Conservation (phyloP, 768 basidiomycete genomes). For the Pisolithus marmoratus region DNA sequence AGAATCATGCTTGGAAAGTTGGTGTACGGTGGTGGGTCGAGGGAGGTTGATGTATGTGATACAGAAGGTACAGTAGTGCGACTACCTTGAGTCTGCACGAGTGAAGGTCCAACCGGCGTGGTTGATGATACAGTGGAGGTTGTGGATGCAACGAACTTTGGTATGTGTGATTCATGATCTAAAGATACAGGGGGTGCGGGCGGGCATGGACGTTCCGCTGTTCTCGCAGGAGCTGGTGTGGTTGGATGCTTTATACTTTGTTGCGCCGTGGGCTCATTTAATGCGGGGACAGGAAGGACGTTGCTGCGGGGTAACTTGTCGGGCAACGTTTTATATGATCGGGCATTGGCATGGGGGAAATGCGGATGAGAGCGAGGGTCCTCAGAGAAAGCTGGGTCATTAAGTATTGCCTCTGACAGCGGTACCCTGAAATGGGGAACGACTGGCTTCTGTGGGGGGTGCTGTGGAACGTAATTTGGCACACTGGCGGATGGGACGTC, state of each 20-base stretch:
- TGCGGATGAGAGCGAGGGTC: slow-evolving; percentile 49
- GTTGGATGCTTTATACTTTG: not conserved
- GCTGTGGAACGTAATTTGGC: not conserved
- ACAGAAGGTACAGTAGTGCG: not conserved
- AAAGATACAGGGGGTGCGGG: slow-evolving; percentile 3
- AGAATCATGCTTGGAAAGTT: not conserved
- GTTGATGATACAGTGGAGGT: slow-evolving; percentile 10
- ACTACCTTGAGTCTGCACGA: not conserved
- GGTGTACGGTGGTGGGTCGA: not conserved
- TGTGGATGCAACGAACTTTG: slow-evolving; percentile 6
- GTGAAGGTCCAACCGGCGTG: slow-evolving; percentile 4
- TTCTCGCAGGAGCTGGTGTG: slow-evolving; percentile 1
- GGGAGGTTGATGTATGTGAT: not conserved
- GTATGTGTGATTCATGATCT: slow-evolving; percentile 5
- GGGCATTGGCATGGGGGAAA: slow-evolving; percentile 17
- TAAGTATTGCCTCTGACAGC: slow-evolving; percentile 28
- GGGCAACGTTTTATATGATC: slow-evolving; percentile 18
- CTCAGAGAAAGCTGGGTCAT: slow-evolving; percentile 56
- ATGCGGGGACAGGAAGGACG: not conserved
- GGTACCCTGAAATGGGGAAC: slow-evolving; percentile 6
- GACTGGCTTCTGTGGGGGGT: not conserved
- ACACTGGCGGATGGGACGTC: not conserved
- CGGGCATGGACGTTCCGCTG: not conserved
- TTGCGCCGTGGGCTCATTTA: not conserved
- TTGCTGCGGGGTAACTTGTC: slow-evolving; percentile 26